Base-by-base conservation (phyloP, 1,284 basidiomycete genomes). In the Trametes versicolor region DNA sequence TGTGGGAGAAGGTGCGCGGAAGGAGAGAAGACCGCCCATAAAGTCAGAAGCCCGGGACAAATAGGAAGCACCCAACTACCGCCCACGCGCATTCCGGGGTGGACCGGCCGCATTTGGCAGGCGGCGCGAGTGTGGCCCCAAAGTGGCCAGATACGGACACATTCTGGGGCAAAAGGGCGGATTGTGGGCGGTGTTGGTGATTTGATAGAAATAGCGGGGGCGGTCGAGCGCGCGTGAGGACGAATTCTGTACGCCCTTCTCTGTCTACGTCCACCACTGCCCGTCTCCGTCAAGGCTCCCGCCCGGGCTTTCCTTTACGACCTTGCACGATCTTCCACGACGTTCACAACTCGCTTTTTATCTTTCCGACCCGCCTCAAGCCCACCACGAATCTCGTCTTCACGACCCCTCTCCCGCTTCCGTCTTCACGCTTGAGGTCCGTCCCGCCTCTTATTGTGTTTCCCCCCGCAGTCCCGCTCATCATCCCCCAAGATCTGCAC, bases 311-410 rank as follows among this genome's bases (percentile, higher is more conserved):
- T 77, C 77, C 77, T 86, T 87, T 85, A 91, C 89, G 89, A 91
- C 88, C 83, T 80, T 75, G 80, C 81, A 89, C 87, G 87, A 89
- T 82, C 81, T 81, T 82, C 80, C 82, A 89, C 87, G 87, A 88
- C 87, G 77, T 78, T 78, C 78, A 71, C 73, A 72, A 78, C 78
- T 76, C 76, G 76, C 76, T 74, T 75, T 71, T 72, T 72, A 70
- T 70, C 71, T 73, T 68, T 60, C 71, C 67, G 29, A 67, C 61
- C 66, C 67, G 60, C 69, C 62, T 70, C 67, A 59, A 50, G 58
- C 36, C 19, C 57, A 8, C 52, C 60, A 56, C 61, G 59, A 41
- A 43, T 17, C 37, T 47, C 37, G 59, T 60, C 57, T 56, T 69
- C 41, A 67, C 70, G 61, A 68, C 63, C 59, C 58, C 63, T 58